Base-by-base conservation (phyloP, 345 rosid species). In the Acer yangbiense region DNA sequence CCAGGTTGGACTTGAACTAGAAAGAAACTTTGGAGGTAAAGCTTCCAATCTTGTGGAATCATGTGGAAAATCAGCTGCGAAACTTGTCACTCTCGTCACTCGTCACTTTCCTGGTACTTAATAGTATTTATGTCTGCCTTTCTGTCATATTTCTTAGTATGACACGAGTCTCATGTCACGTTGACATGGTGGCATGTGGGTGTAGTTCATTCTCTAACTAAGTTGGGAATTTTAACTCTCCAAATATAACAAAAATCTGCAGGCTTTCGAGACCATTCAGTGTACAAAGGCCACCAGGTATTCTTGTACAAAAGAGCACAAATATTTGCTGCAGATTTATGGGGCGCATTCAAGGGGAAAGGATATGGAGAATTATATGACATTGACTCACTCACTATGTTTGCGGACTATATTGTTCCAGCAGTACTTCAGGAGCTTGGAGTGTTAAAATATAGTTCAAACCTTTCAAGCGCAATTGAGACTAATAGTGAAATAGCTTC, bases 221-320 rank as follows among this genome's bases (percentile, higher is more conserved):
- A 68, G 20, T 62, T 72, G 55, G 54, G 55, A 78, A 27, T 50
- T 12, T 57, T 67, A 13, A 70, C 77, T 78, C 63, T 80, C 69
- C 25, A 9, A 62, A 32, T 52, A 71, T 64, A 62, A 50, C 57
- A 62, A 23, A 65, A 72, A 32, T 70, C 39, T 69, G 71, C 39
- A 93, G 97, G 97, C 57, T 93, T 93, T 64, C 84, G 89, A 48
- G 97, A 93, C 72, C 97, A 91, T 79, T 87, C 97, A 23, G 78
- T 93, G 69, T 91, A 93, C 81, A 89, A 88, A 83, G 95, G 95
- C 58, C 90, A 70, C 84, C 97, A 91, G 78, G 86, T 93, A 65
- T 93, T 91, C 82, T 85, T 91, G 80, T 93, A 93, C 50, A 91
- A 93, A 85, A 86, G 93, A 79, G 97, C 95, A 77, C 97, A 93